These are phyloP conservation scores for Diplocarpon mali DNA, from an alignment of 2,329 filamentous ascomycete genomes.

Conservation along the genomic window DNA sequence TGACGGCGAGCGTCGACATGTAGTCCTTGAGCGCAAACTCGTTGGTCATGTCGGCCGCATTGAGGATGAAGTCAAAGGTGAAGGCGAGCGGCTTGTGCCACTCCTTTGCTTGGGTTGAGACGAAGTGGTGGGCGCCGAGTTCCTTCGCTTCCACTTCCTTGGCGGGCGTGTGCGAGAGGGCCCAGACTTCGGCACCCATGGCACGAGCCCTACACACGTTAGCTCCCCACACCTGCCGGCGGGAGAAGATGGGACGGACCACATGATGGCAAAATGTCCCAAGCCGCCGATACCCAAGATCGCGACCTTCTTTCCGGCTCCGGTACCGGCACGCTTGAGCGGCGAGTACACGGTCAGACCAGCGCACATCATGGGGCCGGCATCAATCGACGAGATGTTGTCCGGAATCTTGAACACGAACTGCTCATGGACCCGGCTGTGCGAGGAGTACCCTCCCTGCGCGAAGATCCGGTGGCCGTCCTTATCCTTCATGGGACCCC, in stretches of 20 bases:
- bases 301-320: slow-evolving; percentile 49
- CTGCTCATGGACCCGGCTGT: slow-evolving; percentile 40
- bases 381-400: slow-evolving; percentile 35
- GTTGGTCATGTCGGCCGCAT: slow-evolving; percentile 38
- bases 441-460: slow-evolving; percentile 21
- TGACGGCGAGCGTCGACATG: slow-evolving; percentile 39
- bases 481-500: slow-evolving; percentile 16
- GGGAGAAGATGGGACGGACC: slow-evolving; percentile 21
- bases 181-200: slow-evolving; percentile 54
- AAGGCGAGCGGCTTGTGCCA: slow-evolving; percentile 45
- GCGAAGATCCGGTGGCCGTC: slow-evolving; percentile 17
- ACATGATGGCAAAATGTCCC: slow-evolving; percentile 62
- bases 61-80: slow-evolving; percentile 41
- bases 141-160: slow-evolving; percentile 48
- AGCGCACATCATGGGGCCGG: slow-evolving; percentile 63
- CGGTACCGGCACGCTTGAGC: slow-evolving; percentile 37
- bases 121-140: slow-evolving; percentile 47
- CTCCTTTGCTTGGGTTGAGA: slow-evolving; percentile 40
- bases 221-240: background rate
- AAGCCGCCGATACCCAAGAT: slow-evolving; percentile 64
- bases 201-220: slow-evolving; percentile 39
- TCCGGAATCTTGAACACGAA: slow-evolving; percentile 50
- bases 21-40: slow-evolving; percentile 44
- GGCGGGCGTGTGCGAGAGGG: slow-evolving; percentile 46
- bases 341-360: slow-evolving; percentile 50